Percentiles rank a stretch among this genome's conserved stretches.
phyloP scores from a whole-genome alignment of 176 grass and related monocot species.

The Oryza meridionalis region DNA sequence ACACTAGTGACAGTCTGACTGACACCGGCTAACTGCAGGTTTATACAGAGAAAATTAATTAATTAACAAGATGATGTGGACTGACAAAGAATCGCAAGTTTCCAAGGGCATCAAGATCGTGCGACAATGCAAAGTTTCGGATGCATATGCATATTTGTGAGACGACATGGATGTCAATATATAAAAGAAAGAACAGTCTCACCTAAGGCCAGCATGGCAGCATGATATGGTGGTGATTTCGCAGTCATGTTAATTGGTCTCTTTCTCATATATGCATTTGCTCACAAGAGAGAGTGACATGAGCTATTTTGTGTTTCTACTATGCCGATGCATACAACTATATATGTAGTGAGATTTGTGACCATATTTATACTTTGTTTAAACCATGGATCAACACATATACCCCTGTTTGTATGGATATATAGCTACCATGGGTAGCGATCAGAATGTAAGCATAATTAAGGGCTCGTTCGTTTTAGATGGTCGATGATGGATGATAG shows the following conservation, averaged over 20 bases:
- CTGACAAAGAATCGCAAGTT: background rate
- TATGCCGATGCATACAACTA: background rate
- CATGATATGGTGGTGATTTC: background rate
- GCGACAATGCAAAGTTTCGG: background rate
- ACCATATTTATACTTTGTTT: background rate
- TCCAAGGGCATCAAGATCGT: constrained; percentile 14
- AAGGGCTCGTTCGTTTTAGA: too few species aligned
- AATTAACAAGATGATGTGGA: background rate
- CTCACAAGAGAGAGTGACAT: background rate
- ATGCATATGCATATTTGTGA: background rate
- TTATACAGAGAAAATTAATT: background rate
- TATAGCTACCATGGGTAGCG: too few species aligned
- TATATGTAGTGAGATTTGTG: background rate
- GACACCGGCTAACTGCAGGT: background rate
- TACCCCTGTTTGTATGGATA: too few species aligned
- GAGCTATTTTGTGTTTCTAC: background rate
- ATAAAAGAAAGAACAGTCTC: background rate
- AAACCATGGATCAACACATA: too few species aligned
- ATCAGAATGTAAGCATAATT: too few species aligned
- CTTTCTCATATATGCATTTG: background rate
- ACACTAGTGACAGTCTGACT: background rate
- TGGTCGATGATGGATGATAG: too few species aligned
- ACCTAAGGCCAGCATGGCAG: background rate
- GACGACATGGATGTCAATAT: background rate
- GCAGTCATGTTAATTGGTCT: background rate